Evolutionary conservation across 208 protist genomes (phyloP), one percentile per base, ranked within the genome.

Genomic region (Leptomonas pyrrhocoris): DNA sequence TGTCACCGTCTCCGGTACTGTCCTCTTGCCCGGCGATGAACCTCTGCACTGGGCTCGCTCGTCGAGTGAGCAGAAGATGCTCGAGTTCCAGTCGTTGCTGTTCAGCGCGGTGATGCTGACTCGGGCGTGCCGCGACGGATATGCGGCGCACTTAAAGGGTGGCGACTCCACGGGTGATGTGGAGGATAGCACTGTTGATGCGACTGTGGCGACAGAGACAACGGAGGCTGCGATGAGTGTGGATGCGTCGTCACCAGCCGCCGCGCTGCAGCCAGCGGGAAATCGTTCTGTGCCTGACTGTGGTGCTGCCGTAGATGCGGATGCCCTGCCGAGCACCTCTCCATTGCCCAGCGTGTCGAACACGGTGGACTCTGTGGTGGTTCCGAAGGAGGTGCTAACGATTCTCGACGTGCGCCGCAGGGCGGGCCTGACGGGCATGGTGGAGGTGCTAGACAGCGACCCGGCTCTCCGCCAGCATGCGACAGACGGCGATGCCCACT

Each of bases 31-130:
- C 1, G 79, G 79, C 1, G 58, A 79, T 27, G 79, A 82, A 34
- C 43, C 74, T 27, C 73, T 77, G 63, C 70, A 78, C 28, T 90
- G 85, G 85, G 36, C 81, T 21, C 68, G 79, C n/a, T 68, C 71
- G 38, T 78, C 71, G 30, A 77, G 76, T 36, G 81, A 90, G 36
- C 70, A 76, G 16, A 72, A 73, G 40, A 78, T 77, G 34, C 77
- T 83, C 25, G 85, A 90, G 74, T 83, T 81, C 48, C 78, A 86
- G 57, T 72, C 58, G 30, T 42, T 87, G 28, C 74, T 90, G 8
- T 73, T 87, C 42, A 68, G 62, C 23, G 78, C 81, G 18, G 19
- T 87, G 19, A 61, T 85, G 15, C 45, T 85, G 23, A 57, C 59
- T 8, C 61, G 53, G 36, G 36, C 31, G 46, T 36, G 40, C 19